These are phyloP conservation scores for Epithele typhae DNA, from an alignment of 768 basidiomycete genomes.

Conservation along the genomic window DNA sequence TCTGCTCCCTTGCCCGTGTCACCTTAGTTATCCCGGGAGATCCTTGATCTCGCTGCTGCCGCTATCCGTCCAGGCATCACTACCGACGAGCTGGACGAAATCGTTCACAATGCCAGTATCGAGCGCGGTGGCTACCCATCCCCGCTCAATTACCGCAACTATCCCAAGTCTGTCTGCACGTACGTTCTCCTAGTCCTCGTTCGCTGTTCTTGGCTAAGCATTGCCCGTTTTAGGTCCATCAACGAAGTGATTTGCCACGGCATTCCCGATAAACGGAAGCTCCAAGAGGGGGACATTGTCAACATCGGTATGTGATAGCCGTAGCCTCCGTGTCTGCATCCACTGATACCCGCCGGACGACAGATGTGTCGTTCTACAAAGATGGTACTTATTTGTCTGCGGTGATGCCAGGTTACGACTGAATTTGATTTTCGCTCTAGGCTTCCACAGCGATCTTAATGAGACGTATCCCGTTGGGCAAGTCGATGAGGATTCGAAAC, in stretches of 20 bases:
- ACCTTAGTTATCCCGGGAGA: constrained; percentile 76
- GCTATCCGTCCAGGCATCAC: constrained; percentile 88
- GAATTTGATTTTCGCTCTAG: too few species aligned
- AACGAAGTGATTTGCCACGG: constrained; percentile 99
- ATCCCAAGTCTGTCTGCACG: constrained; percentile 97
- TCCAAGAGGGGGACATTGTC: constrained; percentile 92
- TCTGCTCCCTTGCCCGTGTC: background rate
- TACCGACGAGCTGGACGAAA: constrained; percentile 90
- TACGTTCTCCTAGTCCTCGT: constrained; percentile 36
- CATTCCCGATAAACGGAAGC: constrained; percentile 81
- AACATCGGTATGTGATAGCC: constrained; percentile 87
- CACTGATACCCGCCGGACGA: too few species aligned
- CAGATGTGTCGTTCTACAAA: constrained; percentile 79
- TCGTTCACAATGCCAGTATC: constrained; percentile 89
- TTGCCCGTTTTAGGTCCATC: constrained; percentile 53
- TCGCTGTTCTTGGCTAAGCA: background rate
- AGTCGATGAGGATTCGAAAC: constrained; percentile 78
- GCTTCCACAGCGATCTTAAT: constrained; percentile 91
- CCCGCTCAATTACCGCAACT: constrained; percentile 85
- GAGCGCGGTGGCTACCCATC: constrained; percentile 92
- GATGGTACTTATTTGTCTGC: constrained; percentile 59
- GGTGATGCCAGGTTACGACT: too few species aligned
- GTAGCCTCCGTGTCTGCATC: too few species aligned
- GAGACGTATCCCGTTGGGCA: constrained; percentile 88
- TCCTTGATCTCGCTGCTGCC: constrained; percentile 89